A percentile compares a stretch with the other conserved stretches of the same genome.
phyloP scores from a whole-genome alignment of 192 early-diverging fungal species.

The Mortierella hygrophila region DNA sequence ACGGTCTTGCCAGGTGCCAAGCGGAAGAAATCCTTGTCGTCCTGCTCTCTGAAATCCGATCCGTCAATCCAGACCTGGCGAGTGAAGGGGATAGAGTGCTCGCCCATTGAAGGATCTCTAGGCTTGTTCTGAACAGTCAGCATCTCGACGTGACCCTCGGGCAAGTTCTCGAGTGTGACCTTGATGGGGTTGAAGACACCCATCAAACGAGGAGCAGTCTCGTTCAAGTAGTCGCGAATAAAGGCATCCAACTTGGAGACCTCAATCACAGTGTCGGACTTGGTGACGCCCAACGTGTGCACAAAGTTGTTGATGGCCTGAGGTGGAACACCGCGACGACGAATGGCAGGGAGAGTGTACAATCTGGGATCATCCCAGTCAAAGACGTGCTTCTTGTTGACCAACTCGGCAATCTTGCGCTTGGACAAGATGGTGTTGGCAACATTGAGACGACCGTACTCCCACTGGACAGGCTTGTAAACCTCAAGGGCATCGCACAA shows the following conservation, averaged over 20 bases:
- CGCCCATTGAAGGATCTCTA: conserved; percentile 86
- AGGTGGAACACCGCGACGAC: conserved; percentile 97
- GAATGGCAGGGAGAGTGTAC: conserved; percentile 95
- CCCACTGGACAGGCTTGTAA: conserved; percentile 99
- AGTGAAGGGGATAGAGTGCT: conserved; percentile 91
- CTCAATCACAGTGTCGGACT: conserved; percentile 84
- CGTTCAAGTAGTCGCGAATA: conserved; percentile 94
- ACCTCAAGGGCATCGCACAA: conserved; percentile 97
- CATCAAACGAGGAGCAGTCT: conserved; percentile 94
- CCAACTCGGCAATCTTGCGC: conserved; percentile 95
- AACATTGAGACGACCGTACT: conserved; percentile 95
- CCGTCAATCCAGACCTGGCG: conserved; percentile 94
- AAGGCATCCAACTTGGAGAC: conserved; percentile 93
- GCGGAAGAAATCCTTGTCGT: conserved; percentile 96
- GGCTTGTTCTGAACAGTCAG: conserved; percentile 92
- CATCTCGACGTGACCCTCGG: conserved; percentile 84
- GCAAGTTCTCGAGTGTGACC: conserved; percentile 91
- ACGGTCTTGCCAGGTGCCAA: conserved; percentile 95
- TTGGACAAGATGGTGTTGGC: conserved; percentile 97
- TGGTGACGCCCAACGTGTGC: conserved; percentile 92
- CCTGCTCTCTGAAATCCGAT: conserved; percentile 93
- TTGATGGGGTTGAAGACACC: conserved; percentile 89
- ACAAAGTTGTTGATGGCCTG: conserved; percentile 99
- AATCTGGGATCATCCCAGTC: conserved; percentile 98
- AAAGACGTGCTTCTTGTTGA: conserved; percentile 79